These are phyloP conservation scores for Fusarium beomiforme DNA, from an alignment of 2,329 filamentous ascomycete genomes.

Conservation along the genomic window DNA sequence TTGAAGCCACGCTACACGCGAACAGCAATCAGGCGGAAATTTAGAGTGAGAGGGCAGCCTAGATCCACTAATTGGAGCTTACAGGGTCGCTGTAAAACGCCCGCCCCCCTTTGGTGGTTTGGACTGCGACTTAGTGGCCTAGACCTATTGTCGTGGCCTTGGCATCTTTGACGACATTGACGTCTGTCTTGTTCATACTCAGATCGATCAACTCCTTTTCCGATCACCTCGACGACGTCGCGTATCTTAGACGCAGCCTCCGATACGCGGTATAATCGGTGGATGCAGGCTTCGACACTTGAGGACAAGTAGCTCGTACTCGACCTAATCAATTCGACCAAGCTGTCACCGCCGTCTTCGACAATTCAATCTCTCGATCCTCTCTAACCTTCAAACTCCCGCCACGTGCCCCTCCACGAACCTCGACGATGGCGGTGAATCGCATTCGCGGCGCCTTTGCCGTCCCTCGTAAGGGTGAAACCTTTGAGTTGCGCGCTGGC, in stretches of 20 bases:
- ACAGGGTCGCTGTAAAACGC: slow-evolving; percentile 11
- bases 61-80: slow-evolving; percentile 12
- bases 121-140: slow-evolving; percentile 17
- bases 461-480: slow-evolving; percentile 94
- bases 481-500: slow-evolving; percentile 94
- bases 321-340: slow-evolving; percentile 19
- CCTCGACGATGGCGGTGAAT: slow-evolving; percentile 85
- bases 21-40: slow-evolving; percentile 40
- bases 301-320: slow-evolving; percentile 24
- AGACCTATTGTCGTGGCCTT: slow-evolving; percentile 38
- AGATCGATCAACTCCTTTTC: slow-evolving; percentile 30
- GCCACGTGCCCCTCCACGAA: slow-evolving; percentile 40
- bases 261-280: slow-evolving; percentile 18
- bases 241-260: slow-evolving; percentile 14
- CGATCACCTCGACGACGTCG: slow-evolving; percentile 22
- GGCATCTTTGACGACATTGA: slow-evolving; percentile 38
- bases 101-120: slow-evolving; percentile 14
- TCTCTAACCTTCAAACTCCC: slow-evolving; percentile 3
- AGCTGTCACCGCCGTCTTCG: slow-evolving; percentile 37
- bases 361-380: slow-evolving; percentile 8
- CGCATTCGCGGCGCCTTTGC: slow-evolving; percentile 94
- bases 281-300: slow-evolving; percentile 33
- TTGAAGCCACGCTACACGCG: slow-evolving; percentile 35
- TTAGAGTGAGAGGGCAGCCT: slow-evolving; percentile 32
- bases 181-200: slow-evolving; percentile 33